Evolutionary conservation across 495 filamentous ascomycete genomes (phyloP).

Genomic region (Neurospora sp.): DNA sequence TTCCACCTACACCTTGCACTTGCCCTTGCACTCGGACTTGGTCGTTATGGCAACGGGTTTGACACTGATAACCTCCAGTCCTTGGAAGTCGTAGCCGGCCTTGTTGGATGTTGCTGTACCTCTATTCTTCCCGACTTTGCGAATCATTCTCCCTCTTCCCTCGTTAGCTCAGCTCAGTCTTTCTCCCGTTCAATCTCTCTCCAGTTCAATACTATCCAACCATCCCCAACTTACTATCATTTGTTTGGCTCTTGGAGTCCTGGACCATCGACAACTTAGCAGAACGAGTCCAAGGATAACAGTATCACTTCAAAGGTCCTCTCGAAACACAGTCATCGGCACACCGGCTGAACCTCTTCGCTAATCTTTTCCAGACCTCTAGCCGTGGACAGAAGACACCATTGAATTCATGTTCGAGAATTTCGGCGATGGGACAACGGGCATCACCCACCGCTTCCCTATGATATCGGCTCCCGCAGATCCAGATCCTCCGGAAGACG

Average conservation of each 20-base stretch:
- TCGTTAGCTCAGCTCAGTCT: background rate
- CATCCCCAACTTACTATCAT: background rate
- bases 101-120: background rate
- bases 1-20: background rate
- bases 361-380: background rate
- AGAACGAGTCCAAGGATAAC: background rate
- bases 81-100: background rate
- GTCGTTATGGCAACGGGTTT: background rate
- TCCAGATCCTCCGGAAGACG: background rate
- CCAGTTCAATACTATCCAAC: background rate
- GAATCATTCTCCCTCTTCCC: background rate
- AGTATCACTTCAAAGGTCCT: background rate
- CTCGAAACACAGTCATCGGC: background rate
- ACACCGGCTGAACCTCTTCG: background rate
- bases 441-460: background rate
- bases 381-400: background rate
- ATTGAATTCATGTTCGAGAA: background rate
- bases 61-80: background rate
- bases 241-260: background rate
- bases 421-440: fast-evolving
- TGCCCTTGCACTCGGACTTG: background rate
- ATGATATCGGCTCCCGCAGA: background rate
- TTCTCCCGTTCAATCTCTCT: background rate
- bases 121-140: background rate
- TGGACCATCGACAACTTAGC: background rate